Evolutionary conservation across 192 early-diverging fungal species (phyloP).

Genomic region (Lobosporangium transversale): DNA sequence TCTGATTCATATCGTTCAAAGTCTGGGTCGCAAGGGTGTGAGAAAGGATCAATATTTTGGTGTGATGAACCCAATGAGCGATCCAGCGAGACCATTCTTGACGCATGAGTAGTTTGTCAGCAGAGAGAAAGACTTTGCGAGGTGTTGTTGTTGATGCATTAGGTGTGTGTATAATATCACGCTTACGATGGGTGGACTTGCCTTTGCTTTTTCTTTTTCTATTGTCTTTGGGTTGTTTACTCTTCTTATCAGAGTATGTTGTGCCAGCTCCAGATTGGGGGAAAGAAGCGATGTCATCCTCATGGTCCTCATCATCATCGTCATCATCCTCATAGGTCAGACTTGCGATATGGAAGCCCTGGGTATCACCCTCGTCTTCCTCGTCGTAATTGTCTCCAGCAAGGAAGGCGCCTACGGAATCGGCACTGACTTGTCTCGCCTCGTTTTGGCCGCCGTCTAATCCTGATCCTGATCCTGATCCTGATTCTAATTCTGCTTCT

Average conservation of each 20-base stretch:
- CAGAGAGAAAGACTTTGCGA: constrained; percentile 18
- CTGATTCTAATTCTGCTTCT: neutral
- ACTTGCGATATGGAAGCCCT: neutral
- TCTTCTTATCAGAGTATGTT: neutral
- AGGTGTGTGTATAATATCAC: neutral
- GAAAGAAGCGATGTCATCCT: neutral
- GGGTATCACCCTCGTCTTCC: neutral
- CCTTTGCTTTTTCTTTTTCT: too few relatives aligned
- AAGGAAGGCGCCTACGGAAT: neutral
- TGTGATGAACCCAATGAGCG: constrained; percentile 34
- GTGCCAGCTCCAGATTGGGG: too few relatives aligned
- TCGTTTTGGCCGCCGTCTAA: neutral
- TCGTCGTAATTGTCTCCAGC: constrained; percentile 3
- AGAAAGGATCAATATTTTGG: constrained; percentile 29
- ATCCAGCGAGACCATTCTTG: constrained; percentile 48
- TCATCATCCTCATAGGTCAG: neutral
- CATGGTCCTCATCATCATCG: constrained; percentile 9
- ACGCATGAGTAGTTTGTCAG: constrained; percentile 30
- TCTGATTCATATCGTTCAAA: constrained; percentile 22
- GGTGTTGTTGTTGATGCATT: neutral
- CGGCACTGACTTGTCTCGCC: neutral
- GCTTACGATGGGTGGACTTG: neutral
- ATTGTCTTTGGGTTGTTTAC: too few relatives aligned
- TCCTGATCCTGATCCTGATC: neutral
- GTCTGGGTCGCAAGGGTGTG: constrained; percentile 23